These are phyloP conservation scores for Taiwanofungus camphoratus DNA, from an alignment of 1,284 basidiomycete species.

Conservation along the genomic window DNA sequence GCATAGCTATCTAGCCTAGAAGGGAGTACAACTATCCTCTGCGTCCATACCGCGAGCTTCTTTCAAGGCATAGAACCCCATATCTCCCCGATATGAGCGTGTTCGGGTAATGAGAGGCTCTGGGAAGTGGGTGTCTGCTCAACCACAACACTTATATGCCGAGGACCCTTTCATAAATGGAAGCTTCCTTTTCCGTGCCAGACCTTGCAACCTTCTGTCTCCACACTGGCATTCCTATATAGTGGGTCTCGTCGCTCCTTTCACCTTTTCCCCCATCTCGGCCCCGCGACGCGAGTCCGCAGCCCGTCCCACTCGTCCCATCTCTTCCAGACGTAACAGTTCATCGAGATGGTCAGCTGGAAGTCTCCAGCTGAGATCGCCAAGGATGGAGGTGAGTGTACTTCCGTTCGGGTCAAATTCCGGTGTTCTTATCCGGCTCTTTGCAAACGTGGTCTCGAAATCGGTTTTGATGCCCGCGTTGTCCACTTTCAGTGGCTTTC, in stretches of 20 bases:
- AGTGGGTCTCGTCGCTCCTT: conserved; percentile 1
- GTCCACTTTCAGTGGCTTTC: conserved; percentile 42
- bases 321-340: conserved; percentile 2
- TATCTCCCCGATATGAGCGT: too few species aligned
- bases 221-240: conserved; percentile 5
- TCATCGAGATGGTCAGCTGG: conserved; percentile 31
- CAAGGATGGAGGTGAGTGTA: conserved; percentile 43
- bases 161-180: too few species aligned
- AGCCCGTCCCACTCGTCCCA: conserved; percentile 3
- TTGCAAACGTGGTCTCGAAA: background rate
- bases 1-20: too few species aligned
- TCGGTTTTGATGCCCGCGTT: background rate
- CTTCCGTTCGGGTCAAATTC: background rate
- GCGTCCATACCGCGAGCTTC: too few species aligned
- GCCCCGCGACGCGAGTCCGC: conserved; percentile 8
- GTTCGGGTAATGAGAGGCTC: too few species aligned
- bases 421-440: background rate
- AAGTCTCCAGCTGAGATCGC: conserved; percentile 43
- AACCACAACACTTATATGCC: too few species aligned
- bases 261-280: conserved; percentile 4
- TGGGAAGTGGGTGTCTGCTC: too few species aligned
- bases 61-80: too few species aligned
- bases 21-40: too few species aligned
- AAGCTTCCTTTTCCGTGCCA: conserved; percentile 6
- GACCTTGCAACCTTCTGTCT: background rate